These are phyloP conservation scores for Atalantia buxifolia DNA, from an alignment of 345 rosid genomes.

Conservation along the genomic window DNA sequence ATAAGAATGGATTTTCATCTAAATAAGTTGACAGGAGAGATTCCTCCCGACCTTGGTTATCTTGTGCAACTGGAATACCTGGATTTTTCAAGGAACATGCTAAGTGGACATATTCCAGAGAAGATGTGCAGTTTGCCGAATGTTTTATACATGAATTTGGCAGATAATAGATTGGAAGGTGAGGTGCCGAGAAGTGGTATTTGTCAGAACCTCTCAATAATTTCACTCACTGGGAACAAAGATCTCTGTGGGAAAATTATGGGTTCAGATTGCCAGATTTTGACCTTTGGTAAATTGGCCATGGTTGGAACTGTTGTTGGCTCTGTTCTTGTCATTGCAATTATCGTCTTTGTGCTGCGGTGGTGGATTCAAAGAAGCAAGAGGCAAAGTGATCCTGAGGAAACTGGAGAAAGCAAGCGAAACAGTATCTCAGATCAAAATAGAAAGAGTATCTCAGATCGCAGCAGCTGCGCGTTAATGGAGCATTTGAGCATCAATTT, in stretches of 20 bases:
- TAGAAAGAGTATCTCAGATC: conserved; percentile 35
- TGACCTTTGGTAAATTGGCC: conserved; percentile 25
- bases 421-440: too few species aligned
- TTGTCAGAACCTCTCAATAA: conserved; percentile 53
- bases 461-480: conserved; percentile 62
- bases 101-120: conserved; percentile 65
- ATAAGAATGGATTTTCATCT: conserved; percentile 59
- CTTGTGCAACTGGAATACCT: conserved; percentile 62
- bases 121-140: conserved; percentile 46
- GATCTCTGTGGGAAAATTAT: conserved; percentile 51
- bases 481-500: conserved; percentile 87
- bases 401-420: conserved; percentile 35
- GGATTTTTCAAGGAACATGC: conserved; percentile 56
- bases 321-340: conserved; percentile 27
- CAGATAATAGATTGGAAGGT: conserved; percentile 62
- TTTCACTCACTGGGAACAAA: conserved; percentile 54
- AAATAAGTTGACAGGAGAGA: conserved; percentile 57
- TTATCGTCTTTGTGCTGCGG: conserved; percentile 31
- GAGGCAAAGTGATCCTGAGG: conserved; percentile 38
- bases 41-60: conserved; percentile 61
- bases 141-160: conserved; percentile 47
- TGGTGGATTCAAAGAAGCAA: conserved; percentile 39
- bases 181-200: conserved; percentile 55
- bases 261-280: conserved; percentile 50
- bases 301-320: conserved; percentile 47